Percentiles rank a stretch among this genome's conserved stretches.
Conservation (phyloP, 805 yeast genomes). For the Sugiyamaella mastotermitis region DNA sequence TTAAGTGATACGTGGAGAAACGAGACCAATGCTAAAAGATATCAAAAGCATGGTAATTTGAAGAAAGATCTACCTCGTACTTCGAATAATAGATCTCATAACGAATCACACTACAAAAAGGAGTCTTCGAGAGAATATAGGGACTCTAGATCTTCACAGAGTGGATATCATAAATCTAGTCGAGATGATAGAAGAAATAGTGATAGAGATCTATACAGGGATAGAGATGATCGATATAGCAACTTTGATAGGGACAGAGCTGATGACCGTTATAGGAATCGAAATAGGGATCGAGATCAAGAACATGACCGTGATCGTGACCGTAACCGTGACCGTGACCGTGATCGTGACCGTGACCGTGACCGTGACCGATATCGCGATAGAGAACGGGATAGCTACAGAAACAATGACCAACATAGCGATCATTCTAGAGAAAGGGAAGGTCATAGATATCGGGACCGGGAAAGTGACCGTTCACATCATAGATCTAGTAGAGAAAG, state of each 20-base stretch:
- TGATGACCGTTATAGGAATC: background rate
- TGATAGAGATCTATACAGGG: constrained; percentile 8
- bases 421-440: background rate
- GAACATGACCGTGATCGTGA: background rate
- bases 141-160: too few relatives aligned
- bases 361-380: constrained; percentile 1
- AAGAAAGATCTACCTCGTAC: too few relatives aligned
- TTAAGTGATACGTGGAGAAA: constrained; percentile 25
- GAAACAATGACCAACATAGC: constrained; percentile 1
- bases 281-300: constrained; percentile 1
- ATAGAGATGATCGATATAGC: background rate
- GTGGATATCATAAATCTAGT: background rate
- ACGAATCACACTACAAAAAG: too few relatives aligned
- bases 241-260: background rate
- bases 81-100: too few relatives aligned
- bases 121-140: too few relatives aligned
- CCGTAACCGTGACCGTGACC: background rate
- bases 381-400: constrained; percentile 1
- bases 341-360: background rate
- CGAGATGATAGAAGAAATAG: constrained; percentile 1
- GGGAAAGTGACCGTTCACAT: background rate
- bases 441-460: background rate
- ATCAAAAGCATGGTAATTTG: constrained; percentile 1
- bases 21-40: constrained; percentile 12
- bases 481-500: background rate